Base-by-base conservation (phyloP, 768 basidiomycete genomes). In the Leucocoprinus leucothites region DNA sequence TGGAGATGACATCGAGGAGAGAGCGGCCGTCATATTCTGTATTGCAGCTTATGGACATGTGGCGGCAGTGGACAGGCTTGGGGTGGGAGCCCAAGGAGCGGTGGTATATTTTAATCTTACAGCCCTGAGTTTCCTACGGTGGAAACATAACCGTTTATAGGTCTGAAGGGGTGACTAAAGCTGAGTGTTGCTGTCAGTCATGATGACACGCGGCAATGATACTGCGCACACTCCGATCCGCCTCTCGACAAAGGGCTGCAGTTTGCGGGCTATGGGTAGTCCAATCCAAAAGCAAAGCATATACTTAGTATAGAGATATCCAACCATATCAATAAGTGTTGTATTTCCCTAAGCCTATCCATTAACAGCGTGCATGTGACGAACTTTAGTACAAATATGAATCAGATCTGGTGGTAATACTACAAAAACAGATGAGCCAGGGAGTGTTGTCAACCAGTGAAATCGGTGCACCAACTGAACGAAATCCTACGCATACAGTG, bases 381-480 rank as follows among this genome's bases (percentile, higher is more conserved):
- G 53, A 41, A 28, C 53, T 55, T 55, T 48, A 55, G 38, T 55
- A 55, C 53, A 55, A 46, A 46, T 56, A 58, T 52, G 22, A 44
- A 51, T 48, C 36, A 53, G 35, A 48, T 56, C 49, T 51, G 35
- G 49, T 46, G 36, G 36, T 49, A 55, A 51, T 48, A 55, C 57
- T 58, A 48, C 48, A 45, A 25, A 36, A 19, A 49, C 38, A 38
- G 38, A 43, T 56, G 48, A 48, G 41, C 47, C 21, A 53, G 34
- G 16, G 16, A 16, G 47, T 25, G 16, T 21, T 35, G 16, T 35
- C 22, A n/a, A 34, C 28, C 21, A 51, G 36, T 31, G 45, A 41
- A 47, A 46, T 42, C 35, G 46, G 43, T 14, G 57, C 55, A 69
- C 67, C 59, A 22, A 68, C 67, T 66, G 69, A 63, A 68, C 59